Conservation (phyloP, 2,329 filamentous ascomycete species). For the Cladosporium sp. region DNA sequence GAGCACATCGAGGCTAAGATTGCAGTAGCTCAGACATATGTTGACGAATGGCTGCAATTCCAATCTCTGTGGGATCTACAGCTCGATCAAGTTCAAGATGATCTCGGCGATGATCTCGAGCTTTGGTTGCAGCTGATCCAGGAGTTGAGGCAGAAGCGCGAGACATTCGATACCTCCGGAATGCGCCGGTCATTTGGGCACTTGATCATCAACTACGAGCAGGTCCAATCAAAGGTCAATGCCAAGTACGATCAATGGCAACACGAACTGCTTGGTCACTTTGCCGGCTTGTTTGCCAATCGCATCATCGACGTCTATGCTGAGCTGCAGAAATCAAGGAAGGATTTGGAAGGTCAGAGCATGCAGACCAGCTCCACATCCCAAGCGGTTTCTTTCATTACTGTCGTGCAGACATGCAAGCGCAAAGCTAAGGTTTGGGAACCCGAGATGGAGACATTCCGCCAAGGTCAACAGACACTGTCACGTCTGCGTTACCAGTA, state of each 20-base stretch:
- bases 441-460: slow-evolving; percentile 91
- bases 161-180: slow-evolving; percentile 96
- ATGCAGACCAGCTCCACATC: slow-evolving; percentile 93
- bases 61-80: slow-evolving; percentile 98
- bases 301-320: slow-evolving; percentile 90
- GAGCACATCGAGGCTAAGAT: slow-evolving; percentile 78
- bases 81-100: slow-evolving; percentile 89
- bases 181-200: slow-evolving; percentile 90
- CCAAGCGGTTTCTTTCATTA: slow-evolving; percentile 97
- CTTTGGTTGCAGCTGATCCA: slow-evolving; percentile 95
- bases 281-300: slow-evolving; percentile 79
- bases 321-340: slow-evolving; percentile 84
- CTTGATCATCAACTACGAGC: slow-evolving; percentile 93
- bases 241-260: slow-evolving; percentile 99
- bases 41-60: slow-evolving; percentile 98
- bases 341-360: slow-evolving; percentile 85
- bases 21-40: slow-evolving; percentile 73
- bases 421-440: slow-evolving; percentile 91
- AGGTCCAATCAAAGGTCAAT: slow-evolving; percentile 97
- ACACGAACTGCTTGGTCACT: slow-evolving; percentile 91
- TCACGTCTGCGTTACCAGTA: slow-evolving; percentile 91
- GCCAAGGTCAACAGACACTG: slow-evolving; percentile 89
- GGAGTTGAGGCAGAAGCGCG: slow-evolving; percentile 90
- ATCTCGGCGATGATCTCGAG: slow-evolving; percentile 83
- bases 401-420: slow-evolving; percentile 93